Evolutionary conservation across 768 basidiomycete species (phyloP), one percentile per base, ranked within the genome.

Genomic region (Collybiopsis confluens): DNA sequence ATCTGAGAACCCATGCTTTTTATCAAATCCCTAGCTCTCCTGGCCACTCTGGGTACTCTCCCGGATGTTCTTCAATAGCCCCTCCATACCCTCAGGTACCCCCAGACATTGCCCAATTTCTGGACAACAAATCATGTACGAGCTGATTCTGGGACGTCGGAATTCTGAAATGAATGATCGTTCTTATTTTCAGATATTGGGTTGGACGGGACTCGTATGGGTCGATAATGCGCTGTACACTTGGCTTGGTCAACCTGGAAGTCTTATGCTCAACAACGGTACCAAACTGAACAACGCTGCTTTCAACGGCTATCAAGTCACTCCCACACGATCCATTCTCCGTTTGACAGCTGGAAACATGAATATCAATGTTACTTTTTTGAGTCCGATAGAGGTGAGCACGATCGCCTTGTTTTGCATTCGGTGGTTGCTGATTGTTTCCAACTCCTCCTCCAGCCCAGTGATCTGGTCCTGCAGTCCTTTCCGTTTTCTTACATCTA

Each of bases 271-370:
- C 56, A 35, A 48, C n/a, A n/a, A n/a, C n/a, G n/a, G n/a, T 36
- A 16, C 35, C 16, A 21, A 9, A 11, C 44, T 28, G 5, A 59
- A 42, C 8, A n/a, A 45, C 13, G 52, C 45, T 15, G 45, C 30
- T 13, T 30, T 55, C 21, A 52, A 41, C 28, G 54, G 46, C 18
- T 40, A 47, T 18, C 40, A 54, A 40, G 48, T 61, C 33, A 61
- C 59, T 1, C 60, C 60, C 16, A 61, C 60, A 11, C 51, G 56
- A 9, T 54, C 54, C 4, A 71, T 70, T 4, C 79, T 83, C 51
- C 70, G 68, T 8, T 59, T 83, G 58, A 64, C 67, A 9, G 80
- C 83, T 3, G 83, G 81, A 1, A 71, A 75, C 1, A 67, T 84
- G 30, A 68, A 72, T 44, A 65, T 85, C 20, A 77, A 75, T 33